Evolutionary conservation across 768 basidiomycete species (phyloP).

Genomic region (Gelatoporia subvermispora): DNA sequence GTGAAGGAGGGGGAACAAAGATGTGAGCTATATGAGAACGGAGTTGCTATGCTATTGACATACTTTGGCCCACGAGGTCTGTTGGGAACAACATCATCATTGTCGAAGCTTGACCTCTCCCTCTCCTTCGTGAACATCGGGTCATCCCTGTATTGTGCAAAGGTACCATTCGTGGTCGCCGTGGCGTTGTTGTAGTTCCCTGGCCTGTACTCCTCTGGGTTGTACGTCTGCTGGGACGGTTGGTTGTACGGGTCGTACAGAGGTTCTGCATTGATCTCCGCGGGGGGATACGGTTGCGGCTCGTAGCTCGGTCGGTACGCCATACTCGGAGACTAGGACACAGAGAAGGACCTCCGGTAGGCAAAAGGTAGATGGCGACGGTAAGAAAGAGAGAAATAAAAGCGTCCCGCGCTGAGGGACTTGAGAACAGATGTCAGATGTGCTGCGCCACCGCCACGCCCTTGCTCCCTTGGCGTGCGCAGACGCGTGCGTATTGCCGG

Average conservation of each 20-base stretch:
- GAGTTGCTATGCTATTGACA: background rate
- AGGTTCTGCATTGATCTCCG: slow-evolving; percentile 8
- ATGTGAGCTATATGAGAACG: background rate
- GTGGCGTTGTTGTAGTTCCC: slow-evolving; percentile 4
- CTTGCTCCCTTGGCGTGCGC: background rate
- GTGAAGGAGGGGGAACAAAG: too few species aligned
- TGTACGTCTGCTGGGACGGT: slow-evolving; percentile 49
- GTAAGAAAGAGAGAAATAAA: background rate
- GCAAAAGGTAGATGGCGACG: background rate
- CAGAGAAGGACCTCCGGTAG: background rate
- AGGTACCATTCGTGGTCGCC: background rate
- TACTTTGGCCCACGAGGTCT: slow-evolving; percentile 19
- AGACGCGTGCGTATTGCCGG: too few species aligned
- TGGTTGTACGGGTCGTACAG: slow-evolving; percentile 35
- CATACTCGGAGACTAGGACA: slow-evolving; percentile 26
- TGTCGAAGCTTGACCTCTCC: slow-evolving; percentile 14
- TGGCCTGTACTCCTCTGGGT: slow-evolving; percentile 35
- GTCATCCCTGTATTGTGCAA: slow-evolving; percentile 23
- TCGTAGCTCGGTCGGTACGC: slow-evolving; percentile 46
- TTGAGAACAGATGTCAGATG: slow-evolving; percentile 11
- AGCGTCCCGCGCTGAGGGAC: slow-evolving; percentile 16
- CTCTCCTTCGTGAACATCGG: slow-evolving; percentile 14
- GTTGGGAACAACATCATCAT: slow-evolving; percentile 11
- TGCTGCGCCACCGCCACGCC: slow-evolving; percentile 8
- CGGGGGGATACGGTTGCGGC: slow-evolving; percentile 26